Percentiles rank a stretch among this genome's conserved stretches.
Evolutionary conservation across 306 rosid species (phyloP).

Genomic region (Trichosanthes truncata): DNA sequence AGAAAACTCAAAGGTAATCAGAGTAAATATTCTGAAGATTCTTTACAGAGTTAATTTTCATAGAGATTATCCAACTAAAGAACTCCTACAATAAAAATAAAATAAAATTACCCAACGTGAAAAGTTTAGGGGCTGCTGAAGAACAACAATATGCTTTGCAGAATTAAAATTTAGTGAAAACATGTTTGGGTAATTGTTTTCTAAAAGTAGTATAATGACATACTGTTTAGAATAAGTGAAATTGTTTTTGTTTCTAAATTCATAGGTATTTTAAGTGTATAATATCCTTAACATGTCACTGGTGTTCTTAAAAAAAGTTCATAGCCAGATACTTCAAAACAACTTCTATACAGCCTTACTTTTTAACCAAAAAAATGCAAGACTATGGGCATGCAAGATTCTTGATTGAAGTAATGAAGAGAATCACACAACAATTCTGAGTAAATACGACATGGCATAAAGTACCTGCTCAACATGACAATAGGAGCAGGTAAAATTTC

Average conservation of each 20-base stretch:
- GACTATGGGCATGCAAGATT: neutral
- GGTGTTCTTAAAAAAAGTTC: neutral
- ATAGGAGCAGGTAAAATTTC: constrained; percentile 71
- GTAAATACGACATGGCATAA: neutral
- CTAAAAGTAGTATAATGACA: neutral
- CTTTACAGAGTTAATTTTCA: neutral
- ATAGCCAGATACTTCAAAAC: neutral
- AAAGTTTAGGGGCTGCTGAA: neutral
- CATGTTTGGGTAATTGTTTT: neutral
- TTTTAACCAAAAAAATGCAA: neutral
- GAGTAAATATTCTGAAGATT: neutral
- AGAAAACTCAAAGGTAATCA: neutral
- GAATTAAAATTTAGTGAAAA: neutral
- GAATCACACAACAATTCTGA: neutral
- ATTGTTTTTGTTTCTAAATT: neutral
- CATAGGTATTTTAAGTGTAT: neutral
- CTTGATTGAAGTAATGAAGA: neutral
- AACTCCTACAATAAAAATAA: neutral
- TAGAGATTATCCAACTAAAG: neutral
- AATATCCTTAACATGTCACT: neutral
- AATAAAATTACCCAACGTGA: neutral
- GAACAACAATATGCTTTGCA: neutral
- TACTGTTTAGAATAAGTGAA: neutral
- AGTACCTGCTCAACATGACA: constrained; percentile 85
- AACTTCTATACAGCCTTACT: neutral